phyloP scores from a whole-genome alignment of 371 early-diverging fungal species.

The Apophysomyces variabilis region DNA sequence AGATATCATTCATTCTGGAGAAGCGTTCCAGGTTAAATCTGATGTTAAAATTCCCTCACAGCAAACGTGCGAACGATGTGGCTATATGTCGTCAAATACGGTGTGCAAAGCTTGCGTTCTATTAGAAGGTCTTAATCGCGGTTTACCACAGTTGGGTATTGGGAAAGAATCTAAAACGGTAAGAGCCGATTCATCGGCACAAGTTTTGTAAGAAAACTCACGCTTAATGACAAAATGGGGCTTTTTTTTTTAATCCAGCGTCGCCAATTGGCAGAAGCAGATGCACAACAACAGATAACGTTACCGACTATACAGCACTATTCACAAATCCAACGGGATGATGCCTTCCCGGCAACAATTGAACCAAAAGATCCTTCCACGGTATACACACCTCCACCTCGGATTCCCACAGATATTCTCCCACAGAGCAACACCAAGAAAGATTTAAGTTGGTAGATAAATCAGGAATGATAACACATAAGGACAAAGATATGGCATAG shows the following conservation, averaged over 20 bases:
- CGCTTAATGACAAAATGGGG: too few species aligned
- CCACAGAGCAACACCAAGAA: constrained; percentile 27
- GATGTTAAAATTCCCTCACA: constrained; percentile 73
- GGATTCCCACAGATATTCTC: constrained; percentile 41
- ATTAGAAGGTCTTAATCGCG: constrained; percentile 92
- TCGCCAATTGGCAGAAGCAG: constrained; percentile 26
- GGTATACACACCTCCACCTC: constrained; percentile 51
- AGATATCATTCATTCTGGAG: constrained; percentile 96
- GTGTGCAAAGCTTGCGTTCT: constrained; percentile 96
- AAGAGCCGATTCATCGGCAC: constrained; percentile 15
- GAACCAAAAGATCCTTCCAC: constrained; percentile 40
- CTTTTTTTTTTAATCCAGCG: constrained; percentile 20
- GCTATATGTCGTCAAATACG: constrained; percentile 91
- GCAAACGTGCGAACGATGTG: constrained; percentile 86
- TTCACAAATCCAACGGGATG: constrained; percentile 47
- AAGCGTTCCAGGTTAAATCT: constrained; percentile 79
- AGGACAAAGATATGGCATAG: not conserved
- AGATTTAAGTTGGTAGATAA: constrained; percentile 42
- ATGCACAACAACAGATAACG: constrained; percentile 10
- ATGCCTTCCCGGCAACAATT: constrained; percentile 32
- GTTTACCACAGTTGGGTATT: constrained; percentile 74
- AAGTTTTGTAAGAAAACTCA: not conserved
- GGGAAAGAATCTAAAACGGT: constrained; percentile 53
- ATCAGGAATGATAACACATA: not conserved
- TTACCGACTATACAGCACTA: constrained; percentile 39